Percentiles rank a stretch among this genome's conserved stretches.
phyloP scores from a whole-genome alignment of 164 flowering plant genomes.

The Litsea cubeba region DNA sequence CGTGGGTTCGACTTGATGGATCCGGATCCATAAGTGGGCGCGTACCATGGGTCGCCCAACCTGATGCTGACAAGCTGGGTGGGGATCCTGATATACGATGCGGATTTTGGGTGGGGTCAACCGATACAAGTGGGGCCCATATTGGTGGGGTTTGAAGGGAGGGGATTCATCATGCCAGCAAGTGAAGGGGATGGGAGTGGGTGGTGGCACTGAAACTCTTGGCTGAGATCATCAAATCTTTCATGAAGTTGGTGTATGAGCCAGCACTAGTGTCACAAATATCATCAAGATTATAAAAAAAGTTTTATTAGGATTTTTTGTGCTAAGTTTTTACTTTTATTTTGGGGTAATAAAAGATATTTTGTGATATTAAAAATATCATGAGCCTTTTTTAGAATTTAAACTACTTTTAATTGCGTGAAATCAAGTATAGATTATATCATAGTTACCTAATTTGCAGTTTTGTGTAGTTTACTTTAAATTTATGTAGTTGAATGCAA shows the following conservation, averaged over 20 bases:
- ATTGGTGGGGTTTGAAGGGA: conserved; percentile 27
- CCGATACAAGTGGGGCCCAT: conserved; percentile 40
- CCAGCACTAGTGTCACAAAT: not conserved
- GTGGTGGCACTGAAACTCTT: conserved; percentile 25
- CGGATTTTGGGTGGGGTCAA: conserved; percentile 48
- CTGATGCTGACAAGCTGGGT: conserved; percentile 28
- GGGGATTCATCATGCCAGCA: conserved; percentile 26
- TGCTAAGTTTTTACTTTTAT: too few species aligned
- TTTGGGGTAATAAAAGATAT: too few species aligned
- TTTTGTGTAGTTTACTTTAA: too few species aligned
- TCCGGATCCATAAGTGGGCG: not conserved
- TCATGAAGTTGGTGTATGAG: conserved; percentile 19
- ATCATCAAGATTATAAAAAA: not conserved
- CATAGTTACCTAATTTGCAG: too few species aligned
- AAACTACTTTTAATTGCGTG: too few species aligned
- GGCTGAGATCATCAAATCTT: conserved; percentile 27
- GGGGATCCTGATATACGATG: conserved; percentile 15
- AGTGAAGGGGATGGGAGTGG: conserved; percentile 32
- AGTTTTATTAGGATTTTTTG: too few species aligned
- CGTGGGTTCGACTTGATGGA: conserved; percentile 43
- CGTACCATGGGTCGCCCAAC: conserved; percentile 32
- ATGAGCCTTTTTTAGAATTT: too few species aligned
- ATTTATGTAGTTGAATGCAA: too few species aligned
- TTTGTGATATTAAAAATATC: too few species aligned
- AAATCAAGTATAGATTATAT: too few species aligned